Evolutionary conservation across 1,139 yeast species (phyloP), one percentile per base, ranked within the genome.

Genomic region (Magnusiomyces fungicola): DNA sequence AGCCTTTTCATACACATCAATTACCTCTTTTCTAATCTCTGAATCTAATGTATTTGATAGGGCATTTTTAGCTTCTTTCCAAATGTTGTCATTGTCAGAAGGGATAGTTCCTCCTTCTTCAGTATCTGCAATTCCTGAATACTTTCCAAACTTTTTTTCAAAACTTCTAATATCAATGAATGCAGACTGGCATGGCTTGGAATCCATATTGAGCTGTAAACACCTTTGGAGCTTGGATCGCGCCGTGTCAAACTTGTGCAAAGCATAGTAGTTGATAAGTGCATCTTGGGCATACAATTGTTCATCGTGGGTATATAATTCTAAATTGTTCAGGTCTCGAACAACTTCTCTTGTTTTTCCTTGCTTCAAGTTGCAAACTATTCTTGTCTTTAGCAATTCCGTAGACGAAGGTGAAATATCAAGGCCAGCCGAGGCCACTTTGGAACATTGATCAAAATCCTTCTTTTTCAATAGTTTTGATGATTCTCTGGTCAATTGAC

Each of bases 191-290:
- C 94, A 84, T 3, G 61, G 63, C 42, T 69, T 68, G 55, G 71
- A 74, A 50, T 84, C 95, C 58, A 85, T 83, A 62, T 87, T 86
- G 45, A 75, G 76, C 55, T 83, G 77, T 48, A 86, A 69, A 61
- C 95, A 86, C 54, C 73, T 73, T 55, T 80, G 76, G 38, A 80
- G 69, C 30, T 72, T 69, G 52, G 67, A 71, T 57, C 75, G 66
- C 0, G 86, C 76, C 40, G 69, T 69, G 21, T 73, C 75, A 55
- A 72, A 75, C 53, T 80, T 81, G 40, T 70, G 69, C 43, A 77
- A 72, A 10, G 78, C 75, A 59, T 70, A 80, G 45, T 76, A 69
- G 50, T 76, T 68, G 48, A 76, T 70, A 30, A 70, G 68, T 1
- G 84, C 68, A 41, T 62, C 54, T 24, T 51, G 52, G 29, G 57